Conservation (phyloP, 2,329 filamentous ascomycete genomes). For the Diaporthe sp. region DNA sequence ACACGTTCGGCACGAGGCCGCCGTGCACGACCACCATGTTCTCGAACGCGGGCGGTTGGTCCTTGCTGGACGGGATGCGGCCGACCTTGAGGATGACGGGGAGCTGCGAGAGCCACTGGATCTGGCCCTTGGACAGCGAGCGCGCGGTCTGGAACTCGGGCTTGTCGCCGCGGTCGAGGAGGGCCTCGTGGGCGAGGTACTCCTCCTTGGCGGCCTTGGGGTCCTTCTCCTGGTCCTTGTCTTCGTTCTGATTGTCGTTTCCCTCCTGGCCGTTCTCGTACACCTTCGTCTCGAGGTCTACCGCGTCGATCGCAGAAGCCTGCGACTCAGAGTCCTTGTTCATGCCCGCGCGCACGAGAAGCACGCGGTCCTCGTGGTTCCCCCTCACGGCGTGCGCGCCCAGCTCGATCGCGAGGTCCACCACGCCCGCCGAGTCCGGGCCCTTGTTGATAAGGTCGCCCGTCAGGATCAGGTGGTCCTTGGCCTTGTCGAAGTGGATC, state of each 20-base stretch:
- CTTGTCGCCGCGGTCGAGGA: slow-evolving; percentile 51
- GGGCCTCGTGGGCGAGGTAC: slow-evolving; percentile 36
- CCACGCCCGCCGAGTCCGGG: slow-evolving; percentile 82
- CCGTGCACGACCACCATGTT: slow-evolving; percentile 85
- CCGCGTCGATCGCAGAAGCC: neutral
- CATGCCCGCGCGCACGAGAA: slow-evolving; percentile 70
- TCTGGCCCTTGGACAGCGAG: slow-evolving; percentile 67
- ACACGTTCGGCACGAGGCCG: slow-evolving; percentile 82
- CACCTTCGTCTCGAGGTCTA: slow-evolving; percentile 36
- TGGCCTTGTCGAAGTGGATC: slow-evolving; percentile 68
- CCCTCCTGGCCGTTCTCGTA: slow-evolving; percentile 40
- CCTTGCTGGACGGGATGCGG: slow-evolving; percentile 55
- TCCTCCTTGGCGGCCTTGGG: slow-evolving; percentile 40
- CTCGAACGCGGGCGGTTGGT: slow-evolving; percentile 51
- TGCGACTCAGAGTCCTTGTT: slow-evolving; percentile 31
- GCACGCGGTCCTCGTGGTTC: slow-evolving; percentile 90
- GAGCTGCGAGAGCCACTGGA: slow-evolving; percentile 76
- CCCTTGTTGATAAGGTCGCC: slow-evolving; percentile 91
- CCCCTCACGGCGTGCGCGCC: slow-evolving; percentile 87
- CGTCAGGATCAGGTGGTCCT: slow-evolving; percentile 81
- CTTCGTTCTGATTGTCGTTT: slow-evolving; percentile 37
- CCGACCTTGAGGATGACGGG: slow-evolving; percentile 85
- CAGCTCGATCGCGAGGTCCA: slow-evolving; percentile 79
- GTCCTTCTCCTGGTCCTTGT: slow-evolving; percentile 31
- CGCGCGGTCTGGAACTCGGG: slow-evolving; percentile 68